Conservation (phyloP, 768 basidiomycete species). For the Suillus spraguei region DNA sequence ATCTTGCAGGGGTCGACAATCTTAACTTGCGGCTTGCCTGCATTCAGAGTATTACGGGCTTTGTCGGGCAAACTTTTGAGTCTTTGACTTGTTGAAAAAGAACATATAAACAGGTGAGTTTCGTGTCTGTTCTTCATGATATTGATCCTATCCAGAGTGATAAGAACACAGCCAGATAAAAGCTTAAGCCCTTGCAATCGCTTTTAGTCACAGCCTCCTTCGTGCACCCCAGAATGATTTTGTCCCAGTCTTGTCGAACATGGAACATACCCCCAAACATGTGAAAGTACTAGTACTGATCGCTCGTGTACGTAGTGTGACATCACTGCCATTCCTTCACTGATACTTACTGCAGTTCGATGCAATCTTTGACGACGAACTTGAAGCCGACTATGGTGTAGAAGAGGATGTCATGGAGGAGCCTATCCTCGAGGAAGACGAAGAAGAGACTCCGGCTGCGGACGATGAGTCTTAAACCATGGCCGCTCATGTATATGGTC, state of each 20-base stretch:
- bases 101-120: slow-evolving; percentile 76
- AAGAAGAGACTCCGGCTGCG: slow-evolving; percentile 42
- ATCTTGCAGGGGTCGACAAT: slow-evolving; percentile 63
- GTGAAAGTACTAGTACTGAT: slow-evolving; percentile 77
- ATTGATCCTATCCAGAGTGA: slow-evolving; percentile 54
- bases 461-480: slow-evolving; percentile 23
- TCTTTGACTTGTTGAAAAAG: slow-evolving; percentile 79
- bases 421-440: slow-evolving; percentile 69
- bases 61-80: slow-evolving; percentile 71
- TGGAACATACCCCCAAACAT: slow-evolving; percentile 77
- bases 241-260: slow-evolving; percentile 75
- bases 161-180: slow-evolving; percentile 93
- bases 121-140: background rate
- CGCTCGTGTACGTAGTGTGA: slow-evolving; percentile 61
- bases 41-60: slow-evolving; percentile 65
- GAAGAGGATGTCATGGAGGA: slow-evolving; percentile 70
- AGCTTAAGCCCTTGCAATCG: slow-evolving; percentile 80
- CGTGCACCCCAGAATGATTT: slow-evolving; percentile 81
- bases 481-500: slow-evolving; percentile 16
- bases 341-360: slow-evolving; percentile 45
- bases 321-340: background rate
- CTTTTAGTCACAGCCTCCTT: slow-evolving; percentile 81
- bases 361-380: slow-evolving; percentile 76
- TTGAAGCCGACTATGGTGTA: slow-evolving; percentile 49
- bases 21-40: slow-evolving; percentile 64